A percentile compares a stretch with the other conserved stretches of the same genome.
phyloP scores from a whole-genome alignment of 1,284 basidiomycete genomes.

The Pholiota adiposa region DNA sequence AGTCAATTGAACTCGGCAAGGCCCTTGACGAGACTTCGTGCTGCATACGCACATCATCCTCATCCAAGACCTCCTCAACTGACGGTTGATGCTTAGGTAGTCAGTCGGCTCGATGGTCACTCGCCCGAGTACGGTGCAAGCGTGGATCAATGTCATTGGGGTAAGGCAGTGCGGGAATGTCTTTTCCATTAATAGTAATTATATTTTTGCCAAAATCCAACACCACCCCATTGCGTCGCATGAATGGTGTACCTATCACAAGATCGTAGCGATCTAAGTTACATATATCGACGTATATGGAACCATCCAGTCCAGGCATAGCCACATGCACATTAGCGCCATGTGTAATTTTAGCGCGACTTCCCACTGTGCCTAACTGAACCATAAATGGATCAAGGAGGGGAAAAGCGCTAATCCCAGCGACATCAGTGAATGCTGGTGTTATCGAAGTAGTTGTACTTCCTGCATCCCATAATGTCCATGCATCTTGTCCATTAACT shows the following conservation, averaged over 20 bases:
- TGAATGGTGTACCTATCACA: constrained; percentile 23
- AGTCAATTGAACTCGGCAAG: background rate
- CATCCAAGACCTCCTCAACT: no score
- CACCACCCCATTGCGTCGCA: constrained; percentile 14
- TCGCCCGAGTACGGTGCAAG: background rate
- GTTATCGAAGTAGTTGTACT: no score
- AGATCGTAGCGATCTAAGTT: constrained; percentile 25
- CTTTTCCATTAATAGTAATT: constrained; percentile 7
- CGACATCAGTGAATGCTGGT: no score
- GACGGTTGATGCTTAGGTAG: no score
- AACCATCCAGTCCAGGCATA: background rate
- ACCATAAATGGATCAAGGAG: no score
- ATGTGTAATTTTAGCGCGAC: no score
- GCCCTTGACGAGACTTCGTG: background rate
- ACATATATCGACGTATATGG: constrained; percentile 20
- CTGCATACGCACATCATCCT: no score
- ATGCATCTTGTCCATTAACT: constrained; percentile 1
- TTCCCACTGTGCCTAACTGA: no score
- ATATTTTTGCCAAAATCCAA: constrained; percentile 16
- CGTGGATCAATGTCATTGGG: background rate
- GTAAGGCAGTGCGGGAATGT: constrained; percentile 14
- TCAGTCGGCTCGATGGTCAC: background rate
- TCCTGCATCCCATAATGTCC: no score
- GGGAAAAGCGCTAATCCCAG: no score
- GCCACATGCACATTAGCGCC: no score